A percentile compares a stretch with the other conserved stretches of the same genome.
Conservation (phyloP, 352 stramenopile genomes). For the Pythium dissotocum region DNA sequence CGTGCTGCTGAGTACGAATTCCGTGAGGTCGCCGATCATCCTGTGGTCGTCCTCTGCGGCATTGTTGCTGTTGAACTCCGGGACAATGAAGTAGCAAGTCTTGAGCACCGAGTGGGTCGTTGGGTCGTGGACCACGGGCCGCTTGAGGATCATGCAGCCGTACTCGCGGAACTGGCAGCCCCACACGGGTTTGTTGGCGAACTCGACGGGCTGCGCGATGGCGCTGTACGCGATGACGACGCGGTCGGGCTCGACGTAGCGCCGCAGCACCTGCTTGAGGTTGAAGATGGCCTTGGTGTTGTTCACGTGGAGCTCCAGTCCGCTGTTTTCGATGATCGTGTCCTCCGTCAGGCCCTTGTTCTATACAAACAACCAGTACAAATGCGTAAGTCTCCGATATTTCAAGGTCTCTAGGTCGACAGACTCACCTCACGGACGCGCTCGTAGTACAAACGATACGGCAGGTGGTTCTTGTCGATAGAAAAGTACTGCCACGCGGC, state of each 20-base stretch:
- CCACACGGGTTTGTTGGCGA: conserved; percentile 37
- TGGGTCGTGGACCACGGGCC: conserved; percentile 24
- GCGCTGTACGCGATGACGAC: conserved; percentile 51
- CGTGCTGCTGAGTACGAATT: conserved; percentile 20
- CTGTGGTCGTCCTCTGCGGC: background rate
- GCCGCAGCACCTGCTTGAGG: conserved; percentile 46
- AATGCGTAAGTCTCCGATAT: no score
- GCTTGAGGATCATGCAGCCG: conserved; percentile 51
- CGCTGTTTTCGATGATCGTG: conserved; percentile 55
- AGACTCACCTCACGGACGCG: conserved; percentile 12
- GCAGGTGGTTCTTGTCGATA: conserved; percentile 20
- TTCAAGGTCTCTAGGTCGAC: no score
- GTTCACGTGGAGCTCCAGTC: conserved; percentile 46
- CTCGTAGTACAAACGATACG: conserved; percentile 26
- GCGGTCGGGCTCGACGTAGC: conserved; percentile 42
- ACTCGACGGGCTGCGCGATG: conserved; percentile 48
- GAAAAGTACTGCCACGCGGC: conserved; percentile 25
- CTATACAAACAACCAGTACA: no score
- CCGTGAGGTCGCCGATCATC: conserved; percentile 11
- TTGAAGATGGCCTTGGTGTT: conserved; percentile 41
- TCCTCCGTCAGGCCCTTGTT: conserved; percentile 31
- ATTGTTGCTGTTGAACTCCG: conserved; percentile 30
- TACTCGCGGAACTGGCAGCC: conserved; percentile 54
- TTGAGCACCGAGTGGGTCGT: conserved; percentile 36
- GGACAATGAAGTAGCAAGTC: conserved; percentile 51